Percentiles rank a stretch among this genome's conserved stretches.
phyloP scores from a whole-genome alignment of 768 basidiomycete species.

The Candolleomyces efflorescens region DNA sequence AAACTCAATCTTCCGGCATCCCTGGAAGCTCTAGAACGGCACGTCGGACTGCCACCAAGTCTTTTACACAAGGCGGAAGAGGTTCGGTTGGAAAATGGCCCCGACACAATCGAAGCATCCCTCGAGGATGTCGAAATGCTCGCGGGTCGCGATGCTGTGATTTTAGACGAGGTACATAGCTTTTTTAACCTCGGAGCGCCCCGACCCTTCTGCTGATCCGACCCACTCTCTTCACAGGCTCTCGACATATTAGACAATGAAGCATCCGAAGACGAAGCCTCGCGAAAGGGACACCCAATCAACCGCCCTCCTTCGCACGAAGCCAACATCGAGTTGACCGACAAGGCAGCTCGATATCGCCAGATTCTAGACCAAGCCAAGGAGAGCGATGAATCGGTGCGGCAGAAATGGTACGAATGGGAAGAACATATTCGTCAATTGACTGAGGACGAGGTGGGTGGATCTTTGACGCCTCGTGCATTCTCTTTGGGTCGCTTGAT shows the following conservation, averaged over 20 bases:
- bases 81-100: constrained; percentile 75
- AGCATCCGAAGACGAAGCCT: constrained; percentile 77
- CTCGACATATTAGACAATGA: constrained; percentile 90
- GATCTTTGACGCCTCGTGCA: background rate
- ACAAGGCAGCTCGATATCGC: constrained; percentile 68
- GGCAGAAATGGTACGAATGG: constrained; percentile 89
- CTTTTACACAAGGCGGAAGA: constrained; percentile 83
- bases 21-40: constrained; percentile 83
- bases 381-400: constrained; percentile 71
- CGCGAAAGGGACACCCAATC: constrained; percentile 45
- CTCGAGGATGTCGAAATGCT: constrained; percentile 72
- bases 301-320: constrained; percentile 68
- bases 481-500: too few species aligned
- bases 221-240: constrained; percentile 42
- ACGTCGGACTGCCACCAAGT: constrained; percentile 85
- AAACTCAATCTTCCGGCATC: constrained; percentile 78
- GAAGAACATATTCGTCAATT: constrained; percentile 66
- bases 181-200: background rate
- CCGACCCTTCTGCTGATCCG: background rate
- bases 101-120: constrained; percentile 61
- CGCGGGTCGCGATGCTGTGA: constrained; percentile 50
- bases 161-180: constrained; percentile 71
- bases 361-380: constrained; percentile 67
- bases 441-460: constrained; percentile 60
- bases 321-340: constrained; percentile 70